Evolutionary conservation across 768 basidiomycete species (phyloP).

Genomic region (Tremella yokohamensis): DNA sequence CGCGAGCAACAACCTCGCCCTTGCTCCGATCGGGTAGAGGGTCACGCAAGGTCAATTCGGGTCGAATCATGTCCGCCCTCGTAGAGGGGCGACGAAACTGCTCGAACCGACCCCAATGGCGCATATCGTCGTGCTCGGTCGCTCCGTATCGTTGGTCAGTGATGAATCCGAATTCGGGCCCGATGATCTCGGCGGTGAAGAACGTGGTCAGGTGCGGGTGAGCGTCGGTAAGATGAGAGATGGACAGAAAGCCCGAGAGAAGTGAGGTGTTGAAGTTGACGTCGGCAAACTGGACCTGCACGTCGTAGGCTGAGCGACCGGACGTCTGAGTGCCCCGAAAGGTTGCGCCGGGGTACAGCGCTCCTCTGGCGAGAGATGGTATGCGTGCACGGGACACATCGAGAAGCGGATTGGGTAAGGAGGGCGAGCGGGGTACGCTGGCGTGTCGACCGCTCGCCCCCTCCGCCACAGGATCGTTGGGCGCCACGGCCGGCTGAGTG

Average conservation of each 20-base stretch:
- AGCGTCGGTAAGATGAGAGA: conserved; percentile 85
- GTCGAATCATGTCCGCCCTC: conserved; percentile 68
- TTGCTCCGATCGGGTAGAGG: conserved; percentile 29
- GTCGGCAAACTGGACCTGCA: conserved; percentile 84
- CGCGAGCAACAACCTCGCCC: conserved; percentile 25
- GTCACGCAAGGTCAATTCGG: conserved; percentile 69
- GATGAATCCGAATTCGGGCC: conserved; percentile 81
- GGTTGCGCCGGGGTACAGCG: conserved; percentile 73
- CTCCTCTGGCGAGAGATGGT: conserved; percentile 39
- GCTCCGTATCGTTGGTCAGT: conserved; percentile 64
- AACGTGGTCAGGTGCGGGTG: conserved; percentile 95
- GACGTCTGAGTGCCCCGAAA: conserved; percentile 92
- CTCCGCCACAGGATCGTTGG: not conserved
- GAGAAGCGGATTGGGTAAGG: conserved; percentile 40
- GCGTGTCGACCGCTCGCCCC: not conserved
- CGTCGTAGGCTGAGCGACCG: conserved; percentile 90
- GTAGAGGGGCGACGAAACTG: conserved; percentile 74
- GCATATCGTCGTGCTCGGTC: conserved; percentile 81
- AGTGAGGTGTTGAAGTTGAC: conserved; percentile 82
- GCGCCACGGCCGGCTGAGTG: not conserved
- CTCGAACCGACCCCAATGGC: conserved; percentile 92
- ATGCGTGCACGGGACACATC: conserved; percentile 36
- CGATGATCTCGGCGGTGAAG: conserved; percentile 95
- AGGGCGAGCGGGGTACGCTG: conserved; percentile 3
- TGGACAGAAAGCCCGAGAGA: conserved; percentile 86